A percentile compares a stretch with the other conserved stretches of the same genome.
phyloP scores from a whole-genome alignment of 2,329 filamentous ascomycete species.

The Aspergillus viridinutans region DNA sequence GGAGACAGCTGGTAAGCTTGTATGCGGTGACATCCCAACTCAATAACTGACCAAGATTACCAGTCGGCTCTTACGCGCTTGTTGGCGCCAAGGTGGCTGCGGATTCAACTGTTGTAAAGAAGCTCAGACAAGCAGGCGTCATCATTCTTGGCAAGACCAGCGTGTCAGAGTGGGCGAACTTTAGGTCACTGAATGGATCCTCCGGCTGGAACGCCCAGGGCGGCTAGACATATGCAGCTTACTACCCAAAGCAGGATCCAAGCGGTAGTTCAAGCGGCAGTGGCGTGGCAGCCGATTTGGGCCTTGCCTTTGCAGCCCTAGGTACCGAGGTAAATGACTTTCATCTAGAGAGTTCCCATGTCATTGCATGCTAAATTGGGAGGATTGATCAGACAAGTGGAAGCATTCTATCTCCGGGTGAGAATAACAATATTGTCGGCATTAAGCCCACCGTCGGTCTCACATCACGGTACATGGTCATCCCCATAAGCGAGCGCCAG shows the following conservation, averaged over 20 bases:
- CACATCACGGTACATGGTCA: conserved; percentile 55
- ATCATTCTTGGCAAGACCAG: conserved; percentile 65
- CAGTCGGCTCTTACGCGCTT: conserved; percentile 60
- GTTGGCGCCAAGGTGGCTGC: conserved; percentile 53
- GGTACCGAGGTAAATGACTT: conserved; percentile 51
- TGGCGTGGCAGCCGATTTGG: conserved; percentile 56
- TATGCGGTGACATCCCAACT: background rate
- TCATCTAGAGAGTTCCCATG: background rate
- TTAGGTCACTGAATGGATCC: conserved; percentile 49
- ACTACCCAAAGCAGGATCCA: conserved; percentile 59
- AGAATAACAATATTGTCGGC: conserved; percentile 59
- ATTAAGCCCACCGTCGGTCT: conserved; percentile 66
- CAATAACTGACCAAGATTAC: background rate
- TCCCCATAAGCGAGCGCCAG: conserved; percentile 59
- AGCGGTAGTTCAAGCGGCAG: conserved; percentile 60
- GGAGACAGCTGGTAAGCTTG: conserved; percentile 51
- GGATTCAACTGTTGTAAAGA: conserved; percentile 57
- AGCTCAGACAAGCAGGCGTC: conserved; percentile 57
- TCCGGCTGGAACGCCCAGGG: conserved; percentile 64
- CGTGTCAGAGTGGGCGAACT: conserved; percentile 63
- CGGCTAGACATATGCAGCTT: conserved; percentile 60
- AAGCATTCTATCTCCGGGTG: conserved; percentile 56
- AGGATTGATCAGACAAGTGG: conserved; percentile 49
- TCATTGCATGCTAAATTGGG: background rate
- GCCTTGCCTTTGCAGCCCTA: conserved; percentile 55